These are phyloP conservation scores for Glarea lozoyensis DNA, from an alignment of 495 filamentous ascomycete genomes.

Conservation along the genomic window DNA sequence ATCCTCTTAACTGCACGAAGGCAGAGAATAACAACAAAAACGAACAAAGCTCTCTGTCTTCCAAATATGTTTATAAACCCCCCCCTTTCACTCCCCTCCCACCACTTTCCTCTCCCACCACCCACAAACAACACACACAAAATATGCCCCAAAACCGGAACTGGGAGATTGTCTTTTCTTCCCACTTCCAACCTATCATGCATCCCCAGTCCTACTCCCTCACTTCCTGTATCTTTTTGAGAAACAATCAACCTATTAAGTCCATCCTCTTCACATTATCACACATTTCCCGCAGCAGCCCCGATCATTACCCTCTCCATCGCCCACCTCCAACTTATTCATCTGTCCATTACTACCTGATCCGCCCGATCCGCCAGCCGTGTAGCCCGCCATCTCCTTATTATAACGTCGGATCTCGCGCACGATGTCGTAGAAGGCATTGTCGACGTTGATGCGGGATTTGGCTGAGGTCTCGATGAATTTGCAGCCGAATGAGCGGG, in stretches of 20 bases:
- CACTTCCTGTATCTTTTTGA: not conserved
- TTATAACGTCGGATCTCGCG: constrained; percentile 96
- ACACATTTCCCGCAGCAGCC: constrained; percentile 85
- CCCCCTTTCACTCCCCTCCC: too few relatives aligned
- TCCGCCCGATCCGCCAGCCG: constrained; percentile 52
- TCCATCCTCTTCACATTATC: constrained; percentile 65
- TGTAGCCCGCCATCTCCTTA: constrained; percentile 87
- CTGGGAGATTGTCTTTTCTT: too few relatives aligned
- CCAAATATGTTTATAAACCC: too few relatives aligned
- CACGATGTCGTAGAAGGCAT: constrained; percentile 96
- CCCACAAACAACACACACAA: too few relatives aligned
- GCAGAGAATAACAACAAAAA: too few relatives aligned
- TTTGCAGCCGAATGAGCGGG: constrained; percentile 82
- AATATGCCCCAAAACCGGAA: too few relatives aligned
- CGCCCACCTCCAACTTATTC: constrained; percentile 71
- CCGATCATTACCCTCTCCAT: constrained; percentile 50
- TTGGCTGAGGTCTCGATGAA: constrained; percentile 99
- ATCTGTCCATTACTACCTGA: constrained; percentile 51
- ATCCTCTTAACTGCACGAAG: too few relatives aligned
- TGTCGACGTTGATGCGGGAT: constrained; percentile 94
- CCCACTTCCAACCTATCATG: not conserved
- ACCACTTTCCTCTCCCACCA: too few relatives aligned
- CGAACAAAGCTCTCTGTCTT: too few relatives aligned
- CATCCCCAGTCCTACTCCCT: not conserved
- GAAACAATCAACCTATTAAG: not conserved